A percentile compares a stretch with the other conserved stretches of the same genome.
These are phyloP conservation scores for Teratosphaeria gauchensis DNA, from an alignment of 2,329 filamentous ascomycete species.

Conservation along the genomic window DNA sequence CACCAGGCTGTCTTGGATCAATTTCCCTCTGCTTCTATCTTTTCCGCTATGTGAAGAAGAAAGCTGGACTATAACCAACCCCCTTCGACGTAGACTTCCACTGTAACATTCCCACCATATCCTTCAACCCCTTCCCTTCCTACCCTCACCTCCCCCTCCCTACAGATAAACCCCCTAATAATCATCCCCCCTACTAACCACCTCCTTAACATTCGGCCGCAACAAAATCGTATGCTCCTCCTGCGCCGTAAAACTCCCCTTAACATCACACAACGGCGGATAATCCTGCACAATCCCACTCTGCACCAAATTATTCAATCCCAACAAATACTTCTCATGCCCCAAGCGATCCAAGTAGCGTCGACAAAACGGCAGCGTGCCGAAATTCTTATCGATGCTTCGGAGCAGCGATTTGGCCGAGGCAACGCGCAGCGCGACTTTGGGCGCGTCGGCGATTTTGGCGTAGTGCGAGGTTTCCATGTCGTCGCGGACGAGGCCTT, in stretches of 20 bases:
- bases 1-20: too few relatives aligned
- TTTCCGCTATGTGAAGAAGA: too few relatives aligned
- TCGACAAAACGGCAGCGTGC: constrained; percentile 51
- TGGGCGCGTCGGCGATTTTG: constrained; percentile 26
- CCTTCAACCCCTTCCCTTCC: too few relatives aligned
- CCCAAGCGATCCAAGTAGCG: constrained; percentile 57
- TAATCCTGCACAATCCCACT: constrained; percentile 50
- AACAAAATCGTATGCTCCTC: constrained; percentile 48
- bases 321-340: constrained; percentile 48
- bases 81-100: too few relatives aligned
- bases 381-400: constrained; percentile 53
- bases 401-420: constrained; percentile 49
- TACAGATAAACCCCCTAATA: too few relatives aligned
- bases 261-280: constrained; percentile 46
- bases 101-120: too few relatives aligned
- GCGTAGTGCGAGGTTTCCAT: constrained; percentile 31
- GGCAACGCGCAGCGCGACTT: constrained; percentile 33
- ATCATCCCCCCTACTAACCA: constrained; percentile 32
- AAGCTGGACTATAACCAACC: too few relatives aligned
- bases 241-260: constrained; percentile 54
- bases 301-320: constrained; percentile 48
- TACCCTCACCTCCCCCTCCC: too few relatives aligned
- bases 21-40: too few relatives aligned
- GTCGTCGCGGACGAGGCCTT: constrained; percentile 40
- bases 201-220: constrained; percentile 32